Percentiles rank a stretch among this genome's conserved stretches.
Conservation (phyloP, 2,329 filamentous ascomycete species). For the Colletotrichum viniferum region DNA sequence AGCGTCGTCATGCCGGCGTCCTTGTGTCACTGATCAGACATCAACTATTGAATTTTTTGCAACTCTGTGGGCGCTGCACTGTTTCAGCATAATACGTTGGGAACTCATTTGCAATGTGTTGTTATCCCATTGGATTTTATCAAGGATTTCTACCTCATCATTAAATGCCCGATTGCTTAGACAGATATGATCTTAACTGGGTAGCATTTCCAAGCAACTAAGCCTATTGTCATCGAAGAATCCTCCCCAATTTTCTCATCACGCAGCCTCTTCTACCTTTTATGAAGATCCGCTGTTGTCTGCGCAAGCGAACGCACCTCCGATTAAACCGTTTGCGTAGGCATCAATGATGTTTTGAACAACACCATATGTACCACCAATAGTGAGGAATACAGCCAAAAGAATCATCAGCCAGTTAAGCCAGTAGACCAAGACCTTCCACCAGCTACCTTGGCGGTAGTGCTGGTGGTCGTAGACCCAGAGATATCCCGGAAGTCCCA, state of each 20-base stretch:
- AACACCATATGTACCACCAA: constrained; percentile 48
- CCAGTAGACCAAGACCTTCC: constrained; percentile 32
- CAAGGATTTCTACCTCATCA: background rate
- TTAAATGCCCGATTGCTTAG: background rate
- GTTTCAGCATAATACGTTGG: background rate
- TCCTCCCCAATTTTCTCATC: background rate
- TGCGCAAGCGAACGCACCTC: constrained; percentile 50
- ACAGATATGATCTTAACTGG: background rate
- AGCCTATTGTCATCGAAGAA: background rate
- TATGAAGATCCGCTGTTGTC: constrained; percentile 45
- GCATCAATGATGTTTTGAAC: constrained; percentile 56
- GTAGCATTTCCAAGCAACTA: background rate
- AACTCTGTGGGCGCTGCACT: background rate
- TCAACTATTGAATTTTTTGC: background rate
- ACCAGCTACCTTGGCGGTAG: constrained; percentile 31
- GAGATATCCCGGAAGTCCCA: constrained; percentile 37
- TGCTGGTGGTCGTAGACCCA: constrained; percentile 39
- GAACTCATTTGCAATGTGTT: background rate
- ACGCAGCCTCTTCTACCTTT: no score
- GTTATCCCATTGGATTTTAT: background rate
- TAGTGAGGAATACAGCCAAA: constrained; percentile 39
- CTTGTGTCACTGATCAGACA: background rate
- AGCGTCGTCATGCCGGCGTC: background rate
- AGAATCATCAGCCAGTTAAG: constrained; percentile 39
- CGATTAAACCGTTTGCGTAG: constrained; percentile 50